Conservation (phyloP, 345 rosid genomes). For the Murraya koenigii region DNA sequence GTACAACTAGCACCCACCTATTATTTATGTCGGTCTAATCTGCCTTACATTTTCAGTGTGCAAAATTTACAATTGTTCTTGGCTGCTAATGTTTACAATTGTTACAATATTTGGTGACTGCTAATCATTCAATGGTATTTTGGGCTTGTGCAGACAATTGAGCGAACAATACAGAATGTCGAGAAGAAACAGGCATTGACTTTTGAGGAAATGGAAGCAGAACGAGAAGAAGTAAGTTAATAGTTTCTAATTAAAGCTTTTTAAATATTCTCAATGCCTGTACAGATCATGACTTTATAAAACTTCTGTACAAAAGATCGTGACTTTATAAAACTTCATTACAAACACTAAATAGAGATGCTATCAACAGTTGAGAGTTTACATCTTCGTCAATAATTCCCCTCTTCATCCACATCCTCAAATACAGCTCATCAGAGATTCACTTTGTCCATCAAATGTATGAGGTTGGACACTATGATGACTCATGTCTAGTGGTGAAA, state of each 20-base stretch:
- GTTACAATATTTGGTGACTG: not conserved
- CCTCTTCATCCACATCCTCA: not conserved
- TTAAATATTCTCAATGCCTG: not conserved
- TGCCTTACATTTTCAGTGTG: not conserved
- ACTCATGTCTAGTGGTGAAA: not conserved
- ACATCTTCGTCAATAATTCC: not conserved
- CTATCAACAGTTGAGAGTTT: not conserved
- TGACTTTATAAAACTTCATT: not conserved
- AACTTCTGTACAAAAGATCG: not conserved
- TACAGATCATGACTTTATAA: not conserved
- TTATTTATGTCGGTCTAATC: not conserved
- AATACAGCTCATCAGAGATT: not conserved
- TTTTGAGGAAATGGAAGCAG: conserved; percentile 96
- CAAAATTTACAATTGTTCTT: not conserved
- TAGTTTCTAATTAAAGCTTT: not conserved
- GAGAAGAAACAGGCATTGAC: conserved; percentile 94
- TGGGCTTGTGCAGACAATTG: conserved; percentile 52
- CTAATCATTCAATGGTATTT: not conserved
- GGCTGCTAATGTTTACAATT: not conserved
- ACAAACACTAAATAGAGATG: not conserved
- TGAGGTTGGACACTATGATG: not conserved
- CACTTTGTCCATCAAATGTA: not conserved
- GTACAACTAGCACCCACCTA: not conserved
- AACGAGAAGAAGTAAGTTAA: conserved; percentile 73
- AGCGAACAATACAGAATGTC: conserved; percentile 72